Evolutionary conservation across 2,329 filamentous ascomycete genomes (phyloP).

Genomic region (Diaporthe vaccinii): DNA sequence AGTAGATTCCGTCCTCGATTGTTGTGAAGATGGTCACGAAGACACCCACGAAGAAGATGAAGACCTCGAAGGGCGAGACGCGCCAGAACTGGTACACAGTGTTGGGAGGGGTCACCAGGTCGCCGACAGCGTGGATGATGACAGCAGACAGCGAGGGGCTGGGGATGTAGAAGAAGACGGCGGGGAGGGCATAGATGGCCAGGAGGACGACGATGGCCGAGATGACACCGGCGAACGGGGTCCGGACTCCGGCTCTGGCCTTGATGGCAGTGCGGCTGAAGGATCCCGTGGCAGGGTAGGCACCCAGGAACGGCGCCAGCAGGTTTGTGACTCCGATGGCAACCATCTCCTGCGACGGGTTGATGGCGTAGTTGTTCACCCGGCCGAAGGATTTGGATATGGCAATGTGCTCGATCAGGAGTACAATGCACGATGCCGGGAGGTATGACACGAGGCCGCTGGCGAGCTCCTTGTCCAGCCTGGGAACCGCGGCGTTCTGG

Average conservation of each 20-base stretch:
- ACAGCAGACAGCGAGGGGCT: constrained; percentile 84
- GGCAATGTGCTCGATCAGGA: constrained; percentile 96
- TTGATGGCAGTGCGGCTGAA: constrained; percentile 98
- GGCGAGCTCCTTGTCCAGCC: constrained; percentile 76
- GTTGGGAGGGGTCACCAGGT: constrained; percentile 91
- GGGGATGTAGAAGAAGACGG: constrained; percentile 95
- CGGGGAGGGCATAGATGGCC: constrained; percentile 89
- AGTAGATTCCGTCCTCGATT: constrained; percentile 95
- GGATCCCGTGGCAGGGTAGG: constrained; percentile 92
- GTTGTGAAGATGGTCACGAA: constrained; percentile 88
- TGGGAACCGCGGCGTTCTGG: constrained; percentile 80
- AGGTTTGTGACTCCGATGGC: constrained; percentile 93
- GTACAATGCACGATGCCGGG: constrained; percentile 90
- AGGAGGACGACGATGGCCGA: constrained; percentile 88
- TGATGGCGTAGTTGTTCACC: constrained; percentile 95
- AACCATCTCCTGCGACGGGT: constrained; percentile 95
- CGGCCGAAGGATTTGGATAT: constrained; percentile 97
- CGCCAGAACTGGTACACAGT: constrained; percentile 96
- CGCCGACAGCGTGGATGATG: constrained; percentile 95
- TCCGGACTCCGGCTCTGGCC: constrained; percentile 94
- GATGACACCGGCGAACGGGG: constrained; percentile 90
- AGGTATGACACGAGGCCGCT: constrained; percentile 78
- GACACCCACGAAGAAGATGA: constrained; percentile 95
- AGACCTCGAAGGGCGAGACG: constrained; percentile 88
- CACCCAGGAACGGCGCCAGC: constrained; percentile 91